Base-by-base conservation (phyloP, 225 moss, liverwort and hornwort species). In the Rhytidiadelphus loreus region DNA sequence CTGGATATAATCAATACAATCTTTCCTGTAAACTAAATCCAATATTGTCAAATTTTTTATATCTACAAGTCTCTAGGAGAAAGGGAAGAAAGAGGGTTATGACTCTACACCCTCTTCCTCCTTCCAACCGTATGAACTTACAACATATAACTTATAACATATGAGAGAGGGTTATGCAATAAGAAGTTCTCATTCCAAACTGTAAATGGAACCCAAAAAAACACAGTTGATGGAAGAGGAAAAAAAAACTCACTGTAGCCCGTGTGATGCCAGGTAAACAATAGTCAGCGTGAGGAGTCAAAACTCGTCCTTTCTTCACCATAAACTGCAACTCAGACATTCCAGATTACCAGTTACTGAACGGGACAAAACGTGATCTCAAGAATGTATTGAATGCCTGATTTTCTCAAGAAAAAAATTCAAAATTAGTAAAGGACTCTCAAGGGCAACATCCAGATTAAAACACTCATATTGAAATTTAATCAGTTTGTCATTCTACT, bases 241-340 rank as follows among this genome's bases (percentile, higher is more conserved):
- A 43, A 77, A 57, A 69, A 46, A 33, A 19, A 84, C 92, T 86
- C 83, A 97, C 95, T 78, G 96, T 93, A 87, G 96, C 96, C 71
- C 96, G 92, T 35, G 97, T 96, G 64, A 97, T 96, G 87, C 97
- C 97, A 44, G 96, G 97, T 74, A 97, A 88, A 82, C 96, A 96
- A 87, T 94, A 92, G 84, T 97, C 96, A 58, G 96, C 94, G 64
- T 94, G 94, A 80, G 96, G 97, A 91, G 97, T 97, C 85, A 95
- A 88, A 74, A 97, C 95, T 65, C 92, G 90, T 88, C 95, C 95
- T 91, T 93, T 97, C 91, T 97, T 97, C 77, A 96, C 96, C 96
- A 96, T 95, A 83, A 97, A 97, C 97, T 97, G 94, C 92, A 89
- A 92, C 56, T 33, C 80, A 89, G 22, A 81, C 70, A 87, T 66